Percentiles rank a stretch among this genome's conserved stretches.
Conservation (phyloP, 345 rosid genomes). For the Rubroshorea leprosula region DNA sequence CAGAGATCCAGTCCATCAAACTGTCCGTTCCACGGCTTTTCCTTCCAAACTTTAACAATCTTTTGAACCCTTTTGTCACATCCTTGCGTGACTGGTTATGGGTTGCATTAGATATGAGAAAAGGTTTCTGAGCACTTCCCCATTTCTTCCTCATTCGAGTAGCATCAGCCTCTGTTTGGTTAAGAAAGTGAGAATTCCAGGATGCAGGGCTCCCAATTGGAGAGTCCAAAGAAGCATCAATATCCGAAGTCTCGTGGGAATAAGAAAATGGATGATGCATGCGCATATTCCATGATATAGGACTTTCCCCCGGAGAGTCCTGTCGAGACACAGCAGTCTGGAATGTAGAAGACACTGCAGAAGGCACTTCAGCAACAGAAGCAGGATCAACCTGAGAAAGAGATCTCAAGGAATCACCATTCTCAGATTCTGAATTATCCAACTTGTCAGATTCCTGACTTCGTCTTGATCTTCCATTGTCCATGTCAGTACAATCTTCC, state of each 20-base stretch:
- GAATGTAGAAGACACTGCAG: conserved; percentile 43
- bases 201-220: conserved; percentile 88
- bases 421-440: conserved; percentile 53
- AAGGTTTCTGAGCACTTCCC: conserved; percentile 91
- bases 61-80: conserved; percentile 83
- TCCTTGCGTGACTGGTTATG: conserved; percentile 71
- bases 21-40: conserved; percentile 74
- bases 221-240: conserved; percentile 80
- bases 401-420: conserved; percentile 49
- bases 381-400: conserved; percentile 57
- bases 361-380: conserved; percentile 57
- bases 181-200: conserved; percentile 79
- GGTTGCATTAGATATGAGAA: conserved; percentile 55
- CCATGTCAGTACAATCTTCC: conserved; percentile 45
- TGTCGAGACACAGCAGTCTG: conserved; percentile 49
- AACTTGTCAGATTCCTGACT: conserved; percentile 66
- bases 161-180: conserved; percentile 68
- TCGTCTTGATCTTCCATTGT: conserved; percentile 48
- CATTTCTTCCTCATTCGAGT: conserved; percentile 95
- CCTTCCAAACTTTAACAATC: conserved; percentile 89
- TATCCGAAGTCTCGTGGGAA: conserved; percentile 63
- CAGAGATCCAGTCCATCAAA: conserved; percentile 91
- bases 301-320: conserved; percentile 75
- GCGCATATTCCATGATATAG: conserved; percentile 65
- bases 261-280: conserved; percentile 63